phyloP scores from a whole-genome alignment of 75 land plant species.

The Cupressus sempervirens region DNA sequence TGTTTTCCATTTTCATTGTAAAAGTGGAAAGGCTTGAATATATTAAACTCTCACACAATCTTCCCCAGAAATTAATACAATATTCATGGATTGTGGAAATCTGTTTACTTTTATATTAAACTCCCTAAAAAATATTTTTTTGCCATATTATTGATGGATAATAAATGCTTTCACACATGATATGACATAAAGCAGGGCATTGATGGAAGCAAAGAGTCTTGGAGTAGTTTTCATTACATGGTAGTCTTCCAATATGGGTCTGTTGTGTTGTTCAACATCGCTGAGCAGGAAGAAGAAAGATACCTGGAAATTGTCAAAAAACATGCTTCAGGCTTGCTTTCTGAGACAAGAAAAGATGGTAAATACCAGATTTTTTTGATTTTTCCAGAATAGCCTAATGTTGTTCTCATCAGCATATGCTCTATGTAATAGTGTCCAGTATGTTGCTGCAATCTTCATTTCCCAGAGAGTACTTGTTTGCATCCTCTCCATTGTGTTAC shows the following conservation, averaged over 20 bases:
- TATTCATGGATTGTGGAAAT: too few species aligned
- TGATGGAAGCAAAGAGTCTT: neutral
- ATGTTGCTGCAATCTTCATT: neutral
- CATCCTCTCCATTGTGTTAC: neutral
- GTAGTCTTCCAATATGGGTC: slow-evolving; percentile 86
- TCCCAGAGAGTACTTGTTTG: neutral
- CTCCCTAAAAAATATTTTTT: neutral
- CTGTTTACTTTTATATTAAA: too few species aligned
- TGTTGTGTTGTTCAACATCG: slow-evolving; percentile 68
- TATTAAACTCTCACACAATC: neutral
- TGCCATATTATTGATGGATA: neutral
- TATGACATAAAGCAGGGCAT: neutral
- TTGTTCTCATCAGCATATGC: neutral
- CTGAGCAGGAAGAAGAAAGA: slow-evolving; percentile 58
- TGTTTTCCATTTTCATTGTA: neutral
- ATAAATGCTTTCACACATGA: neutral
- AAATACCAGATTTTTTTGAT: slow-evolving; percentile 5
- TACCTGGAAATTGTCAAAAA: slow-evolving; percentile 55
- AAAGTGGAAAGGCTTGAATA: neutral
- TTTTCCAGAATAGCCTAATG: neutral
- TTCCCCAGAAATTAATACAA: too few species aligned
- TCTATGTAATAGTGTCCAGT: neutral
- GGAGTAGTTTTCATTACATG: slow-evolving; percentile 53
- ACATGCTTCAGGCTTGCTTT: slow-evolving; percentile 60
- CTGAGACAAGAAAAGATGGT: slow-evolving; percentile 79